Evolutionary conservation across 306 rosid genomes (phyloP).

Genomic region (Lupinus albus): DNA sequence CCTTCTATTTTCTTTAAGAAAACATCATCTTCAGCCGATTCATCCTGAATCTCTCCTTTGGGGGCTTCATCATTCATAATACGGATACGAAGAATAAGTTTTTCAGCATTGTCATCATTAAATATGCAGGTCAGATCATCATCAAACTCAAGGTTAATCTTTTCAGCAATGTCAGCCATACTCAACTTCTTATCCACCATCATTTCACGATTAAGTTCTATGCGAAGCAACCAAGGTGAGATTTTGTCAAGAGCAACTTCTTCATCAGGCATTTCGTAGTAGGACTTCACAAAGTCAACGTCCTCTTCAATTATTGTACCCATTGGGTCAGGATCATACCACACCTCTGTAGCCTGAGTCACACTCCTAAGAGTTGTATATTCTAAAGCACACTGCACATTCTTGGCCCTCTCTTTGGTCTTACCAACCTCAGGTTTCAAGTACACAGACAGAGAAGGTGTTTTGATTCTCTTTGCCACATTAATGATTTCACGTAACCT

Average conservation of each 20-base stretch:
- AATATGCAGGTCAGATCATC: conserved; percentile 94
- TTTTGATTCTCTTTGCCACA: conserved; percentile 96
- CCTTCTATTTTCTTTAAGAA: conserved; percentile 95
- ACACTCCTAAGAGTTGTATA: conserved; percentile 97
- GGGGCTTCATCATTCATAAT: conserved; percentile 97
- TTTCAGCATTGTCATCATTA: conserved; percentile 97
- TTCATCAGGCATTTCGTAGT: conserved; percentile 99
- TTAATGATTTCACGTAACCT: conserved; percentile 96
- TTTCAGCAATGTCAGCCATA: conserved; percentile 99
- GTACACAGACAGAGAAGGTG: conserved; percentile 90
- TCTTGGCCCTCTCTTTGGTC: conserved; percentile 95
- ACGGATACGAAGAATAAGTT: conserved; percentile 89
- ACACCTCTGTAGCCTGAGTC: conserved; percentile 96
- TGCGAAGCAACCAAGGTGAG: conserved; percentile 99
- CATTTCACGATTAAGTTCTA: conserved; percentile 97
- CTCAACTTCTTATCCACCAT: conserved; percentile 99
- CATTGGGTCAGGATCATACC: conserved; percentile 98
- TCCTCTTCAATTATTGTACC: conserved; percentile 93
- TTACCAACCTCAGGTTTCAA: conserved; percentile 80
- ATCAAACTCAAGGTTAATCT: conserved; percentile 88
- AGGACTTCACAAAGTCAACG: conserved; percentile 84
- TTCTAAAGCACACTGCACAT: conserved; percentile 95
- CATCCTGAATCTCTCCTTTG: conserved; percentile 86
- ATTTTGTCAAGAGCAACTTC: conserved; percentile 91
- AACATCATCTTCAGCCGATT: conserved; percentile 96